Conservation (phyloP, 306 rosid species). For the Pachyrhizus erosus region DNA sequence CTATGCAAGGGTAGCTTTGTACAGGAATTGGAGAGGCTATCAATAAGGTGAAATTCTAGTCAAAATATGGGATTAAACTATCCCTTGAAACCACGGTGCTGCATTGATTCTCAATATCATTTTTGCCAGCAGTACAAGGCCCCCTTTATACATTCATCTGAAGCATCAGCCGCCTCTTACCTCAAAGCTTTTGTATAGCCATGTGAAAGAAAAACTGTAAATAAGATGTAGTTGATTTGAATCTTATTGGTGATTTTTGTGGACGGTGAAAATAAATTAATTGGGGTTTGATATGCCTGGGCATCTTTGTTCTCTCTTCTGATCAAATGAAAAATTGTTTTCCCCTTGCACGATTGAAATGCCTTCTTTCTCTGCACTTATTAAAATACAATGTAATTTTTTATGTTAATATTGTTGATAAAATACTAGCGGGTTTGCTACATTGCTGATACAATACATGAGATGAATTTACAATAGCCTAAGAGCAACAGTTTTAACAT, state of each 20-base stretch:
- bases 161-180: constrained; percentile 35
- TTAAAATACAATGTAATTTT: neutral
- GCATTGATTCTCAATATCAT: constrained; percentile 45
- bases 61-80: constrained; percentile 34
- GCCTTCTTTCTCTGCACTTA: constrained; percentile 15
- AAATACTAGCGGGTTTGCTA: neutral
- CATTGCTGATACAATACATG: neutral
- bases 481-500: neutral
- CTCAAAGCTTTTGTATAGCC: constrained; percentile 50
- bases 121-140: constrained; percentile 35
- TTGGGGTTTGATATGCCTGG: constrained; percentile 25
- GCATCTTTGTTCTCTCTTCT: neutral
- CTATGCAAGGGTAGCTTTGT: constrained; percentile 40
- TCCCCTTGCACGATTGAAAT: neutral
- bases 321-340: neutral
- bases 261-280: constrained; percentile 36
- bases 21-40: constrained; percentile 43
- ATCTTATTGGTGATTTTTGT: constrained; percentile 39
- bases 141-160: constrained; percentile 31
- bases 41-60: constrained; percentile 23
- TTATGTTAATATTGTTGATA: neutral
- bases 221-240: constrained; percentile 46
- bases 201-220: constrained; percentile 55
- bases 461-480: neutral
- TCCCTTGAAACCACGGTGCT: constrained; percentile 8